A percentile compares a stretch with the other conserved stretches of the same genome.
These are phyloP conservation scores for Colletotrichum liriopes DNA, from an alignment of 2,329 filamentous ascomycete genomes.

Conservation along the genomic window DNA sequence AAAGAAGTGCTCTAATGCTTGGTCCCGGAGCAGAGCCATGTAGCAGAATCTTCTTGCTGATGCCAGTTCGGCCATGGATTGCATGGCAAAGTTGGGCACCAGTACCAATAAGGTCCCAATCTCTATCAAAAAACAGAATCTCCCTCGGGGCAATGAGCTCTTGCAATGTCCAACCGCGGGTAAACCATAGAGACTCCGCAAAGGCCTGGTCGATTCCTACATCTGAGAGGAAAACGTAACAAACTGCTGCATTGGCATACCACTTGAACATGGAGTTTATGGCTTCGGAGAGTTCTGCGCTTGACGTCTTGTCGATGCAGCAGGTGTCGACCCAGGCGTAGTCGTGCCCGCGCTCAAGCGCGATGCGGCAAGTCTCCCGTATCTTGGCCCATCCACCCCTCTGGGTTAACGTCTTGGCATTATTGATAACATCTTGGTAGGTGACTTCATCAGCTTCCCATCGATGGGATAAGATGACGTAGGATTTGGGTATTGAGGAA, in stretches of 20 bases:
- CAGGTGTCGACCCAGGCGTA: constrained; percentile 4
- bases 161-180: constrained; percentile 1
- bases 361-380: background rate
- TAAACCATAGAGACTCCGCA: background rate
- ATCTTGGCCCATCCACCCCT: constrained; percentile 6
- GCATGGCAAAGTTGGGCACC: background rate
- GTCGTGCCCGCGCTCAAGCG: background rate
- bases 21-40: background rate
- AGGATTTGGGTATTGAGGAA: background rate
- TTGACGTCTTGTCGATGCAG: constrained; percentile 1
- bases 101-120: background rate
- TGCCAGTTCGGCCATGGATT: background rate
- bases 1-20: background rate
- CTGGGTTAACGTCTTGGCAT: too few species aligned
- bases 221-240: background rate
- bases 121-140: background rate
- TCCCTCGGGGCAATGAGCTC: background rate
- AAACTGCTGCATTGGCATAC: background rate
- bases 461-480: constrained; percentile 3
- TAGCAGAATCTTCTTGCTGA: background rate
- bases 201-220: background rate
- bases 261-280: constrained; percentile 8
- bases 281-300: constrained; percentile 3
- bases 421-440: background rate
- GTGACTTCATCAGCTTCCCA: constrained; percentile 8